These are phyloP conservation scores for Albifimbria verrucaria DNA, from an alignment of 2,329 filamentous ascomycete genomes.

Conservation along the genomic window DNA sequence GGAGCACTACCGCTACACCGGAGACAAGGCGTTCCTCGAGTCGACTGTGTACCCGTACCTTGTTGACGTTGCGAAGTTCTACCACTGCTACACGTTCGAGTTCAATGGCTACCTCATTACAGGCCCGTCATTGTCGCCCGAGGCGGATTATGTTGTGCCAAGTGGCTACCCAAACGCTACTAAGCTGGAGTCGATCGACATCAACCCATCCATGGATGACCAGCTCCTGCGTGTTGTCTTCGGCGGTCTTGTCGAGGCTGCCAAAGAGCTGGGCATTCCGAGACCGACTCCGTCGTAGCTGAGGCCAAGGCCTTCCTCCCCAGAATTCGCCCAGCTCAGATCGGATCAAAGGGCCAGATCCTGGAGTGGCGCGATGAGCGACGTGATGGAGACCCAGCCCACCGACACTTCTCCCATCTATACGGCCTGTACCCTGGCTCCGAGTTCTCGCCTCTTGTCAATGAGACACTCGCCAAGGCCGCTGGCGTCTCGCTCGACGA, in stretches of 20 bases:
- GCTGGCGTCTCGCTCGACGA: constrained; percentile 24
- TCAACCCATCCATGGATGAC: too few relatives aligned
- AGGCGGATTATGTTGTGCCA: too few relatives aligned
- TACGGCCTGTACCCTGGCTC: constrained; percentile 44
- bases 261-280: constrained; percentile 2
- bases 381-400: constrained; percentile 40
- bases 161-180: too few relatives aligned
- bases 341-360: constrained; percentile 27
- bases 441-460: constrained; percentile 16
- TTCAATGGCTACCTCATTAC: constrained; percentile 21
- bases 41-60: constrained; percentile 24
- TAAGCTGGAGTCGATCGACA: too few relatives aligned
- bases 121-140: constrained; percentile 23
- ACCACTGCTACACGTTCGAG: constrained; percentile 28
- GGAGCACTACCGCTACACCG: constrained; percentile 34
- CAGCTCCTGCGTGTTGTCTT: constrained; percentile 11
- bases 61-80: constrained; percentile 26
- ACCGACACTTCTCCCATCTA: constrained; percentile 49
- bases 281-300: constrained; percentile 4
- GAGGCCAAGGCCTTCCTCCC: constrained; percentile 7
- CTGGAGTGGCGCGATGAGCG: constrained; percentile 39
- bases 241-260: constrained; percentile 2
- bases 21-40: constrained; percentile 15
- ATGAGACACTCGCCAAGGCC: constrained; percentile 21
- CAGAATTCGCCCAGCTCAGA: constrained; percentile 10